These are phyloP conservation scores for Cladosporium sp. DNA, from an alignment of 2,329 filamentous ascomycete species.

Conservation along the genomic window DNA sequence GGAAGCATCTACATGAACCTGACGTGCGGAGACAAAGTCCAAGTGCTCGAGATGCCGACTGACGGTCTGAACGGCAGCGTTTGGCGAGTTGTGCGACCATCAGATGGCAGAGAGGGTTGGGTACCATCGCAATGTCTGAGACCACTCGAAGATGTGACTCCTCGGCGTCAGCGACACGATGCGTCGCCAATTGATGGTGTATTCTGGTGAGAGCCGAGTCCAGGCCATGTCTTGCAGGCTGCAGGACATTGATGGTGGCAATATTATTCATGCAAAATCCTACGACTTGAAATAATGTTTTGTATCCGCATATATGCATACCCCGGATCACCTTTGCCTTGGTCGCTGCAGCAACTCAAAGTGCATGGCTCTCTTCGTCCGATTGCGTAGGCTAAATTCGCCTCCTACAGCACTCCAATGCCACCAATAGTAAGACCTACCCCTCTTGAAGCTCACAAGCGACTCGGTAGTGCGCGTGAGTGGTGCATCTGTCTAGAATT, in stretches of 20 bases:
- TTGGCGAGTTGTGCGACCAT: neutral
- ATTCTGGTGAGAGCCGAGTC: neutral
- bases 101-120: slow-evolving; percentile 1
- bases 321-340: too few species aligned
- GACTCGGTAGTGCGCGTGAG: neutral
- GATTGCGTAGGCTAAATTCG: neutral
- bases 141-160: neutral
- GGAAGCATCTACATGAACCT: slow-evolving; percentile 6
- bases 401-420: neutral
- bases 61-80: neutral
- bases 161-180: neutral
- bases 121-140: neutral
- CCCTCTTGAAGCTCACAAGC: neutral
- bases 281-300: too few species aligned
- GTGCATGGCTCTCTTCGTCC: too few species aligned
- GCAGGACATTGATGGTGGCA: too few species aligned
- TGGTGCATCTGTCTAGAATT: neutral
- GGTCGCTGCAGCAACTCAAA: too few species aligned
- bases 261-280: too few species aligned
- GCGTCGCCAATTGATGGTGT: neutral
- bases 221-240: too few species aligned
- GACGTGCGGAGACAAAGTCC: neutral
- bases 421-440: neutral
- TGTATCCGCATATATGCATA: too few species aligned
- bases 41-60: slow-evolving; percentile 4